Evolutionary conservation across 1,284 basidiomycete genomes (phyloP).

Genomic region (Amylostereum areolatum): DNA sequence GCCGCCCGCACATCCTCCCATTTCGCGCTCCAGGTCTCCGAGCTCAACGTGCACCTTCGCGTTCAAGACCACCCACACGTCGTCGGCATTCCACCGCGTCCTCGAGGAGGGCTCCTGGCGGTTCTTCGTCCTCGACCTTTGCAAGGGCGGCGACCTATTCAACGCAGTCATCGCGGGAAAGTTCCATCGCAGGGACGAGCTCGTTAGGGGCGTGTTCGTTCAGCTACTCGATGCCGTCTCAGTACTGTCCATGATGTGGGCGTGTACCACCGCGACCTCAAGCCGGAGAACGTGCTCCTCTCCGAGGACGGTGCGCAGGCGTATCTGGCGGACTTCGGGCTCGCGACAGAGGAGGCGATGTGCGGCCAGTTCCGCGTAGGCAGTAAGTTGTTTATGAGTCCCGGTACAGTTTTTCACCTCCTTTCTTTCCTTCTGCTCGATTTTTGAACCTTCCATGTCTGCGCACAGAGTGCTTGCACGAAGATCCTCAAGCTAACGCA

Average conservation of each 20-base stretch:
- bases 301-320: constrained; percentile 38
- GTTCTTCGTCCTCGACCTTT: constrained; percentile 60
- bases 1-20: constrained; percentile 37
- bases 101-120: constrained; percentile 49
- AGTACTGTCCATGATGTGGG: constrained; percentile 46
- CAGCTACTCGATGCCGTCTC: constrained; percentile 59
- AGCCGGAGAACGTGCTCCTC: constrained; percentile 69
- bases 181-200: constrained; percentile 34
- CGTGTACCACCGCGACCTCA: constrained; percentile 66
- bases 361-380: constrained; percentile 44
- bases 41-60: constrained; percentile 39
- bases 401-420: constrained; percentile 26
- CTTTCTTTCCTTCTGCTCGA: not conserved
- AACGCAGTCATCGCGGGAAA: constrained; percentile 42
- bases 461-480: no score
- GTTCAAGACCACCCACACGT: constrained; percentile 52
- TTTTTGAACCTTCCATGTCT: not conserved
- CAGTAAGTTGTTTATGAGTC: constrained; percentile 54
- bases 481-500: no score
- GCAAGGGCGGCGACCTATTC: constrained; percentile 59
- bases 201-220: constrained; percentile 46
- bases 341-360: constrained; percentile 48
- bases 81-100: constrained; percentile 50
- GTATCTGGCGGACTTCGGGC: constrained; percentile 60
- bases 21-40: constrained; percentile 18